These are phyloP conservation scores for Fusarium metavorans DNA, from an alignment of 2,329 filamentous ascomycete genomes.

Conservation along the genomic window DNA sequence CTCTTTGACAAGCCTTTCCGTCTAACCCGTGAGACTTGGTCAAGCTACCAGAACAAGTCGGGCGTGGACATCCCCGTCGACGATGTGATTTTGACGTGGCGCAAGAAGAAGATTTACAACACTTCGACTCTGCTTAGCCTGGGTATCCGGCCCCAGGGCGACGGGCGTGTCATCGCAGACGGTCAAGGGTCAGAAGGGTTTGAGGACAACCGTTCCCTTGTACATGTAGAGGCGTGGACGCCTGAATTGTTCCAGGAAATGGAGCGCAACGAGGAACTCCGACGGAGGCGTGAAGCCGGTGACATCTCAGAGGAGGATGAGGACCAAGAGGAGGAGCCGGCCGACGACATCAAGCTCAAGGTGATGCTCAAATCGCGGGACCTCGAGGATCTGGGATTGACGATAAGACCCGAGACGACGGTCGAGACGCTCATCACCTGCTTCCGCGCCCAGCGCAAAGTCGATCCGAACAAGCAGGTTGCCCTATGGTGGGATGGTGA, in stretches of 20 bases:
- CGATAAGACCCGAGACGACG: slow-evolving; percentile 66
- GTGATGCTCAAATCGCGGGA: slow-evolving; percentile 67
- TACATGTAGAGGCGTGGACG: slow-evolving; percentile 86
- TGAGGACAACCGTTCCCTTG: slow-evolving; percentile 79
- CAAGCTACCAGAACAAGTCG: slow-evolving; percentile 66
- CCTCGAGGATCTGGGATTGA: slow-evolving; percentile 62
- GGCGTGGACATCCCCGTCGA: slow-evolving; percentile 52
- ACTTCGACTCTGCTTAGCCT: slow-evolving; percentile 79
- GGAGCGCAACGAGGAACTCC: slow-evolving; percentile 61
- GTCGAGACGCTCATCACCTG: slow-evolving; percentile 72
- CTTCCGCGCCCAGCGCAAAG: slow-evolving; percentile 67
- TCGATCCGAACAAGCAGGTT: slow-evolving; percentile 66
- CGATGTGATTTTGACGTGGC: slow-evolving; percentile 83
- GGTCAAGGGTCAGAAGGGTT: slow-evolving; percentile 57
- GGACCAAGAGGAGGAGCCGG: slow-evolving; percentile 39
- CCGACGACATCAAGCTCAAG: slow-evolving; percentile 55
- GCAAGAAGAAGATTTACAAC: slow-evolving; percentile 77
- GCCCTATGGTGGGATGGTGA: slow-evolving; percentile 83
- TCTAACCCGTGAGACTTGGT: slow-evolving; percentile 78
- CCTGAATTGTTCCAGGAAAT: slow-evolving; percentile 67
- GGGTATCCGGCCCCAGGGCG: slow-evolving; percentile 63
- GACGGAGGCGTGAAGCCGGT: slow-evolving; percentile 57
- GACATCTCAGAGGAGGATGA: slow-evolving; percentile 52
- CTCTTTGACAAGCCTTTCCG: slow-evolving; percentile 76
- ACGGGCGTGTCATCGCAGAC: slow-evolving; percentile 57